phyloP scores from a whole-genome alignment of 2,329 filamentous ascomycete genomes.

The Coniochaeta pulveracea region DNA sequence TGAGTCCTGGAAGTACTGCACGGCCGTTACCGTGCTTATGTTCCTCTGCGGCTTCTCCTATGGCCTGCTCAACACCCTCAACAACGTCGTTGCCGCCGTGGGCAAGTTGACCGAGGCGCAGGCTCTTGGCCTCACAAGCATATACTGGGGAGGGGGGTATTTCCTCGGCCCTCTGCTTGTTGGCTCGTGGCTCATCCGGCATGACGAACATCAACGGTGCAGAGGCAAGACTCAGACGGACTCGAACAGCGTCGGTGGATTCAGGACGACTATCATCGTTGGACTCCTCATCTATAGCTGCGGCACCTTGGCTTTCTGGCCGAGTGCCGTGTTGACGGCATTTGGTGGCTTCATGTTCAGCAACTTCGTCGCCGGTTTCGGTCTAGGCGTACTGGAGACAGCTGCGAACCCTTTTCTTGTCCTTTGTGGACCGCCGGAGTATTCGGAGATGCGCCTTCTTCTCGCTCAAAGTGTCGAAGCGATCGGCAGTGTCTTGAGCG shows the following conservation, averaged over 20 bases:
- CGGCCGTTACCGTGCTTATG: slow-evolving; percentile 70
- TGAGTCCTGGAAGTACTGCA: slow-evolving; percentile 62
- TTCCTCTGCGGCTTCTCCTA: slow-evolving; percentile 88
- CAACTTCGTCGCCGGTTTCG: slow-evolving; percentile 66
- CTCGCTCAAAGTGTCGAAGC: slow-evolving; percentile 68
- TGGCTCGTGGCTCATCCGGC: slow-evolving; percentile 58
- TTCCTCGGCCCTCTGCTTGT: slow-evolving; percentile 58
- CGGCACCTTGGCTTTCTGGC: slow-evolving; percentile 81
- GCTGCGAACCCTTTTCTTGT: slow-evolving; percentile 65
- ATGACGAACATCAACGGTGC: slow-evolving; percentile 48
- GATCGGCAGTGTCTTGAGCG: slow-evolving; percentile 62
- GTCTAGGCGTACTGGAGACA: slow-evolving; percentile 67
- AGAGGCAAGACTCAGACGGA: slow-evolving; percentile 17
- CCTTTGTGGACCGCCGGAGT: slow-evolving; percentile 62
- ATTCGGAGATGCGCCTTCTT: slow-evolving; percentile 64
- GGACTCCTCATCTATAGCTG: slow-evolving; percentile 65
- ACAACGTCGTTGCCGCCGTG: slow-evolving; percentile 55
- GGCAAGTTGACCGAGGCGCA: slow-evolving; percentile 49
- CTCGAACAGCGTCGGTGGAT: slow-evolving; percentile 46
- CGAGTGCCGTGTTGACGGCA: slow-evolving; percentile 60
- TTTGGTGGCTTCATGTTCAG: slow-evolving; percentile 70
- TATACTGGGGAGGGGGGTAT: slow-evolving; percentile 63
- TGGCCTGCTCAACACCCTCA: slow-evolving; percentile 73
- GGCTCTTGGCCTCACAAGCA: slow-evolving; percentile 54
- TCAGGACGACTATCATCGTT: slow-evolving; percentile 70